These are phyloP conservation scores for Phytopythium mirpurense DNA, from an alignment of 352 stramenopile species.

Conservation along the genomic window DNA sequence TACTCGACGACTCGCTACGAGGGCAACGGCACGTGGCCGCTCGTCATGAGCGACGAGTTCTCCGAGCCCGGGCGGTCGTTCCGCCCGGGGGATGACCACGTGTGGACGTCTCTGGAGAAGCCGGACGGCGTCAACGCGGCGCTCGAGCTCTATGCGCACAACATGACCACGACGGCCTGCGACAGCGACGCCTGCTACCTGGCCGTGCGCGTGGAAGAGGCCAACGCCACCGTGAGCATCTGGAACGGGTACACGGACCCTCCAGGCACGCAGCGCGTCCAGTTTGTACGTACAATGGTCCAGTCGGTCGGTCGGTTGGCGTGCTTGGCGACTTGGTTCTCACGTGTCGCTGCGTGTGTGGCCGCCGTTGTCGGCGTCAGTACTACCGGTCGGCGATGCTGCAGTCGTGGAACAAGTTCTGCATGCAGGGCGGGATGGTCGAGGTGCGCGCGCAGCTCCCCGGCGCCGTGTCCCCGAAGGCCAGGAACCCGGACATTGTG, in stretches of 20 bases:
- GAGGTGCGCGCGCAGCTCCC: slow-evolving; percentile 86
- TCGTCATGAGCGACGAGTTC: slow-evolving; percentile 96
- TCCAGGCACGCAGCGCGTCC: slow-evolving; percentile 29
- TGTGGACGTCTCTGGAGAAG: slow-evolving; percentile 92
- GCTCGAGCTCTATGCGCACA: slow-evolving; percentile 91
- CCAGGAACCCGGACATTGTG: slow-evolving; percentile 32
- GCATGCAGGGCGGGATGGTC: slow-evolving; percentile 89
- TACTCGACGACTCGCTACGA: slow-evolving; percentile 27
- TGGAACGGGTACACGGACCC: slow-evolving; percentile 40
- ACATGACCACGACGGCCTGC: slow-evolving; percentile 47
- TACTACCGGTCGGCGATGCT: slow-evolving; percentile 73
- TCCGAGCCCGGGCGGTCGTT: slow-evolving; percentile 81
- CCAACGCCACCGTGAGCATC: slow-evolving; percentile 20
- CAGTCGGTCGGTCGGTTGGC: too few relatives aligned
- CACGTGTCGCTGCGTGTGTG: slow-evolving; percentile 4
- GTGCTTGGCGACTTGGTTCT: not conserved
- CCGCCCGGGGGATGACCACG: slow-evolving; percentile 82
- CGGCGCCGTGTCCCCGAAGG: slow-evolving; percentile 54
- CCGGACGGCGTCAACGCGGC: slow-evolving; percentile 89
- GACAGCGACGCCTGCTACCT: slow-evolving; percentile 29
- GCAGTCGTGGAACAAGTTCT: slow-evolving; percentile 92
- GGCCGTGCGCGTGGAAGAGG: slow-evolving; percentile 34
- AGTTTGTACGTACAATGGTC: slow-evolving; percentile 36
- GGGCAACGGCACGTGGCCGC: slow-evolving; percentile 54
- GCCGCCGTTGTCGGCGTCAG: not conserved